These are phyloP conservation scores for Penicillium parvum DNA, from an alignment of 495 filamentous ascomycete genomes.

Conservation along the genomic window DNA sequence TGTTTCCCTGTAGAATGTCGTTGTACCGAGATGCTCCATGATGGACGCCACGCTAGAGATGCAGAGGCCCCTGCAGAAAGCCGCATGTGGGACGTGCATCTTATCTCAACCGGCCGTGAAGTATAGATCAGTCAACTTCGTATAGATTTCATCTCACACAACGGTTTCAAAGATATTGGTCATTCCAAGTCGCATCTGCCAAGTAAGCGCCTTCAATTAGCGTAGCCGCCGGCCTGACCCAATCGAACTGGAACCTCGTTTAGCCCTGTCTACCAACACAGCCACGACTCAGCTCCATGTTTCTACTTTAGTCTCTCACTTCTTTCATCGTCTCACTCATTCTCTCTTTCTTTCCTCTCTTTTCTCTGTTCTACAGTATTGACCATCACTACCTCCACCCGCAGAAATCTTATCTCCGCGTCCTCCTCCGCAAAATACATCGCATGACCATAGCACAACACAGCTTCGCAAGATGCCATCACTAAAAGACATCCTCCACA, in stretches of 20 bases:
- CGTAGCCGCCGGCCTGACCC: conserved; percentile 13
- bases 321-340: neutral
- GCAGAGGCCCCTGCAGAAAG: conserved; percentile 13
- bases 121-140: neutral
- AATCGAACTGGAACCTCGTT: conserved; percentile 3
- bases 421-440: neutral
- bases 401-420: conserved; percentile 6
- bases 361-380: neutral
- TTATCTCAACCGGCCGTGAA: neutral
- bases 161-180: no score
- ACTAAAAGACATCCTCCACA: conserved; percentile 68
- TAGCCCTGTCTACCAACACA: no score
- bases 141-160: neutral
- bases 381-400: neutral
- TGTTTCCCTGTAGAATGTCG: no score
- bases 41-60: conserved; percentile 5
- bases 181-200: neutral
- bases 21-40: no score
- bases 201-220: conserved; percentile 1
- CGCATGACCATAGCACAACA: neutral
- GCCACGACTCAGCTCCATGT: conserved; percentile 9
- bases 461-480: conserved; percentile 53
- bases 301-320: conserved; percentile 10
- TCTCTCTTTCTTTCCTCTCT: neutral
- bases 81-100: conserved; percentile 9